Conservation (phyloP, 2,329 filamentous ascomycete species). For the Aspergillus vadensis region DNA sequence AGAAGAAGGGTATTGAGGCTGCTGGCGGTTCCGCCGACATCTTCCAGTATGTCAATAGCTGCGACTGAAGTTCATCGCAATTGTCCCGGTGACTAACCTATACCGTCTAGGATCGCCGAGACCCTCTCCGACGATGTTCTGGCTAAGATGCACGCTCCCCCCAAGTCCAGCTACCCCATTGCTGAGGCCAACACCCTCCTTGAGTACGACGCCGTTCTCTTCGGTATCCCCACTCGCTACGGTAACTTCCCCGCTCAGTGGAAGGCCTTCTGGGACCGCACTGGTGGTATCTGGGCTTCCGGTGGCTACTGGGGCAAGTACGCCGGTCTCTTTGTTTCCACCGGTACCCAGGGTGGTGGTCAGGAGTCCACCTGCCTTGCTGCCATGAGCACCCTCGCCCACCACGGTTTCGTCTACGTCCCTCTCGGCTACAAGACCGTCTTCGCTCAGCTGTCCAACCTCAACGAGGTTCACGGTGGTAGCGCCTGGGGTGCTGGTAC, state of each 20-base stretch:
- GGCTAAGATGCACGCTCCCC: slow-evolving; percentile 84
- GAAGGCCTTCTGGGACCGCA: slow-evolving; percentile 84
- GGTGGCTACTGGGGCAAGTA: slow-evolving; percentile 85
- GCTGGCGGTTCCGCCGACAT: slow-evolving; percentile 80
- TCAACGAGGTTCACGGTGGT: slow-evolving; percentile 81
- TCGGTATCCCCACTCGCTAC: slow-evolving; percentile 94
- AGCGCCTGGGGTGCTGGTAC: slow-evolving; percentile 93
- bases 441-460: slow-evolving; percentile 69
- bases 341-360: slow-evolving; percentile 80
- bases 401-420: slow-evolving; percentile 97
- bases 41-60: slow-evolving; percentile 66
- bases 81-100: slow-evolving; percentile 12
- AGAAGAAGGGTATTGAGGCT: slow-evolving; percentile 85
- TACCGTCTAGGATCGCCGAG: slow-evolving; percentile 67
- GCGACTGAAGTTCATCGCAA: neutral
- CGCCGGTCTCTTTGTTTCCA: slow-evolving; percentile 87
- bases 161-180: slow-evolving; percentile 70
- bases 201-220: slow-evolving; percentile 82
- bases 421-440: slow-evolving; percentile 86
- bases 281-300: slow-evolving; percentile 77
- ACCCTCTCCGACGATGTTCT: slow-evolving; percentile 84
- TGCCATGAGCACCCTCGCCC: slow-evolving; percentile 79
- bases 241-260: slow-evolving; percentile 97
- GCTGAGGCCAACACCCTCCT: slow-evolving; percentile 64
- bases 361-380: slow-evolving; percentile 86